Conservation (phyloP, 768 basidiomycete genomes). For the Chalciporus pseudorubinellus region DNA sequence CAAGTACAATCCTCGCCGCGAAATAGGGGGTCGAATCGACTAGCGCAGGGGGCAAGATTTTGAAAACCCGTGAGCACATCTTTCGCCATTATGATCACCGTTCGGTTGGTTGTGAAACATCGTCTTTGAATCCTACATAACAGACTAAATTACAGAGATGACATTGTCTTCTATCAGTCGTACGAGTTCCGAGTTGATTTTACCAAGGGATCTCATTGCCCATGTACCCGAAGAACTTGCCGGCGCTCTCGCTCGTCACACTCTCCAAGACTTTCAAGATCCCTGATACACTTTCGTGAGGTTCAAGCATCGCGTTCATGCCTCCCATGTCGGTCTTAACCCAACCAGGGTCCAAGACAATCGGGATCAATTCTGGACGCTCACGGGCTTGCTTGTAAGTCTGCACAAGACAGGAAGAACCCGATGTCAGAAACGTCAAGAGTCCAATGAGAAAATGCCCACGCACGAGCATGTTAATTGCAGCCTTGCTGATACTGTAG, state of each 20-base stretch:
- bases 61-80: too few relatives aligned
- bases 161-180: too few relatives aligned
- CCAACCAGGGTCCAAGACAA: constrained; percentile 94
- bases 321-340: constrained; percentile 63
- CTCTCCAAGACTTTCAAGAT: constrained; percentile 13
- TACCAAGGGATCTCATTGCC: constrained; percentile 16
- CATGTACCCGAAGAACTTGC: constrained; percentile 9
- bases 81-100: too few relatives aligned
- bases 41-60: too few relatives aligned
- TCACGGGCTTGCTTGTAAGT: constrained; percentile 16
- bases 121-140: background rate
- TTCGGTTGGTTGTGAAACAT: too few relatives aligned
- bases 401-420: background rate
- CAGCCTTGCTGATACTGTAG: constrained; percentile 17
- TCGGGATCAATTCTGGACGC: constrained; percentile 32
- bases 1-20: too few relatives aligned
- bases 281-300: constrained; percentile 28
- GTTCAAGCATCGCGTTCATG: constrained; percentile 28
- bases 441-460: background rate
- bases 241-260: background rate
- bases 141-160: background rate
- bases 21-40: too few relatives aligned
- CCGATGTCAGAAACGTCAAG: background rate
- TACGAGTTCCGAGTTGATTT: background rate
- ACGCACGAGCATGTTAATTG: constrained; percentile 12